Conservation (phyloP, 306 rosid genomes). For the Adenanthera pavonina region DNA sequence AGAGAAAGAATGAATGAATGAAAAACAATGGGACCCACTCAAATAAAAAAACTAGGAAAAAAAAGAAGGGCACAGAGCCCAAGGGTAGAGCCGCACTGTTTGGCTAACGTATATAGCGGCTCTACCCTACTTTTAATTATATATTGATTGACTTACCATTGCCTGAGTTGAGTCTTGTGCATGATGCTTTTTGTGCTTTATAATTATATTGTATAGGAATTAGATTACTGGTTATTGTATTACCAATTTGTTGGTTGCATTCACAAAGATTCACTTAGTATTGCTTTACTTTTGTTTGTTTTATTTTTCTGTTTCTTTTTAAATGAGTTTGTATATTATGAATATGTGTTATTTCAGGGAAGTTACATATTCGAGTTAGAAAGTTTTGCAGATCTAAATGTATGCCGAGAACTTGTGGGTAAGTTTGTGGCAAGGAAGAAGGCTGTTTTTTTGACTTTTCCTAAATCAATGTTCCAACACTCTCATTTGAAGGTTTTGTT, state of each 20-base stretch:
- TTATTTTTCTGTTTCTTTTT: conserved; percentile 1
- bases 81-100: too few species aligned
- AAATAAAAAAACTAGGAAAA: too few species aligned
- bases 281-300: conserved; percentile 14
- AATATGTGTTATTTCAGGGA: conserved; percentile 60
- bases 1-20: too few species aligned
- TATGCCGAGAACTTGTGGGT: conserved; percentile 86
- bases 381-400: conserved; percentile 78
- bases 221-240: background rate
- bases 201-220: background rate
- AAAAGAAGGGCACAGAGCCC: too few species aligned
- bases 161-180: conserved; percentile 1
- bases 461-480: conserved; percentile 1
- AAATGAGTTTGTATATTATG: conserved; percentile 4
- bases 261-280: conserved; percentile 2
- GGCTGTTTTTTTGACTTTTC: background rate
- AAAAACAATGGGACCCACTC: too few species aligned
- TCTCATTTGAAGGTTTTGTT: conserved; percentile 11
- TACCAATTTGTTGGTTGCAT: background rate
- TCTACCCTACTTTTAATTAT: too few species aligned
- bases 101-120: too few species aligned
- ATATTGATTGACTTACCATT: background rate
- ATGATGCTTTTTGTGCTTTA: background rate
- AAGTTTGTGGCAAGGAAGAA: conserved; percentile 37
- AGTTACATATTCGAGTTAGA: conserved; percentile 89